These are phyloP conservation scores for Lactarius vividus DNA, from an alignment of 768 basidiomycete genomes.

Conservation along the genomic window DNA sequence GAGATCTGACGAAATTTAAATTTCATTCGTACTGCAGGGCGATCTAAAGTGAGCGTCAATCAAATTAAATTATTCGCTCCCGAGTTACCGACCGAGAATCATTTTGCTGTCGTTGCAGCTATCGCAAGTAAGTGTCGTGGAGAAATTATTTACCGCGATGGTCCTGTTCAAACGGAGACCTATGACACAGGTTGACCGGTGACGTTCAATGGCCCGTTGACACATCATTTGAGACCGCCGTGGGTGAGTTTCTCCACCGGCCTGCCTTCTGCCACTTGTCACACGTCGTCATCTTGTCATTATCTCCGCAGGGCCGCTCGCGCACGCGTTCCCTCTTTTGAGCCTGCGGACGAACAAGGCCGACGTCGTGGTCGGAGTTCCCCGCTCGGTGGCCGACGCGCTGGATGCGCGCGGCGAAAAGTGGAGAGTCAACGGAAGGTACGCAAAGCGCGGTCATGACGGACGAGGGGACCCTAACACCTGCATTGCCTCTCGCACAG, in stretches of 20 bases:
- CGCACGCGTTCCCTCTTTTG: constrained; percentile 74
- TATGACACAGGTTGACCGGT: constrained; percentile 66
- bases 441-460: constrained; percentile 31
- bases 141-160: neutral
- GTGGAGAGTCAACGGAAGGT: constrained; percentile 84
- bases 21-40: constrained; percentile 45
- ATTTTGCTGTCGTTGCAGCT: constrained; percentile 43
- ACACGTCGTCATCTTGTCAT: neutral
- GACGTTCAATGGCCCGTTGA: constrained; percentile 86
- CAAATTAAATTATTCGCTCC: neutral
- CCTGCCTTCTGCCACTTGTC: neutral
- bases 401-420: constrained; percentile 63
- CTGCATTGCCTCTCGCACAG: neutral
- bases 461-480: neutral
- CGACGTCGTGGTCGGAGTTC: constrained; percentile 85
- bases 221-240: constrained; percentile 67
- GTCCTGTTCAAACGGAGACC: neutral
- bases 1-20: neutral
- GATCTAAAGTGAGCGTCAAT: constrained; percentile 77
- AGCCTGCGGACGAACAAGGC: constrained; percentile 94
- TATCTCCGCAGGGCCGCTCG: constrained; percentile 58
- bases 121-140: constrained; percentile 66
- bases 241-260: constrained; percentile 49
- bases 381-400: constrained; percentile 60
- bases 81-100: neutral